Evolutionary conservation across 805 yeast species (phyloP).

Genomic region (Debaryomyces castellii): DNA sequence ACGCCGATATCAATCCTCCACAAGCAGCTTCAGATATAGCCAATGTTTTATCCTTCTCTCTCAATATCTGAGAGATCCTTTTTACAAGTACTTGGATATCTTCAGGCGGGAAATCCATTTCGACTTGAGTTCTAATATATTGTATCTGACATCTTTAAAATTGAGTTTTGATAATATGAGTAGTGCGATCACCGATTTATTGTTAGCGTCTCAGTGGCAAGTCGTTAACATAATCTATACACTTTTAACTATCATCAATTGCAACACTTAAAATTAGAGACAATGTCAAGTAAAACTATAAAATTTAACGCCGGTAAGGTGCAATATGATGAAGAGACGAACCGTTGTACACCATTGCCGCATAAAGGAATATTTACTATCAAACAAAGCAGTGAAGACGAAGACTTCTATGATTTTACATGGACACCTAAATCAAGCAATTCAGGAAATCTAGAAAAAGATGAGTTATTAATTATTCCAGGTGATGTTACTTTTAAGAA

Average conservation of each 20-base stretch:
- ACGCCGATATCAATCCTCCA: conserved; percentile 83
- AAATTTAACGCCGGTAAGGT: conserved; percentile 82
- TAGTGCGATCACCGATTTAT: neutral
- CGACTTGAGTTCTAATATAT: neutral
- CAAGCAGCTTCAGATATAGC: conserved; percentile 89
- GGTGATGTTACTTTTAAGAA: conserved; percentile 83
- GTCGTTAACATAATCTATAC: neutral
- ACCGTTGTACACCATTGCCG: conserved; percentile 67
- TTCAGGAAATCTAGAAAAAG: conserved; percentile 46
- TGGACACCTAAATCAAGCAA: conserved; percentile 67
- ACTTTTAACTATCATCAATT: neutral
- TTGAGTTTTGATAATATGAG: neutral
- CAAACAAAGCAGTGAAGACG: conserved; percentile 65
- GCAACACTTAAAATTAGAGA: neutral
- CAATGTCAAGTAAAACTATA: conserved; percentile 22
- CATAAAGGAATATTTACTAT: conserved; percentile 67
- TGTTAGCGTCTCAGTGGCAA: neutral
- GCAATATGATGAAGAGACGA: conserved; percentile 57
- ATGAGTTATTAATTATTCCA: conserved; percentile 72
- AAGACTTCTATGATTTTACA: conserved; percentile 63
- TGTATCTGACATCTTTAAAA: neutral
- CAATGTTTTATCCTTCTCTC: conserved; percentile 57
- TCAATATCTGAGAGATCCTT: conserved; percentile 57
- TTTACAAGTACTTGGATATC: conserved; percentile 50
- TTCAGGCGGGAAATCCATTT: conserved; percentile 59